A percentile compares a stretch with the other conserved stretches of the same genome.
These are phyloP conservation scores for Cyclostephanos invisitatus DNA, from an alignment of 108 stramenopile species.

Conservation along the genomic window DNA sequence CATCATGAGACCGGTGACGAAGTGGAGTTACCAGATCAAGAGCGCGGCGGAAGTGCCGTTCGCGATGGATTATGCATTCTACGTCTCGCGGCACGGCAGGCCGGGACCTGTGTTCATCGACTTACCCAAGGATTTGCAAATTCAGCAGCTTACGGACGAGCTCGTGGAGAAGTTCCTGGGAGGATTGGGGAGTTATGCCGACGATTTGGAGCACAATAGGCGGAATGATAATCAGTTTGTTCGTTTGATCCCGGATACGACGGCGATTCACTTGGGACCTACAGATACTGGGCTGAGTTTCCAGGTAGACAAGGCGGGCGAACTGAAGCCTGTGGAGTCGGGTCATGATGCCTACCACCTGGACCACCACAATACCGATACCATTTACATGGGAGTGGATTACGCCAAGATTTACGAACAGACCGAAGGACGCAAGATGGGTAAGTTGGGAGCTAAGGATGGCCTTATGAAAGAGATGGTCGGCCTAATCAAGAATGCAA, in stretches of 20 bases:
- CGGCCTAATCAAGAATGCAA: slow-evolving; percentile 71
- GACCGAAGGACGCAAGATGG: slow-evolving; percentile 47
- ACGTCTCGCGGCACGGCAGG: slow-evolving; percentile 84
- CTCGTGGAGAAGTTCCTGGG: slow-evolving; percentile 69
- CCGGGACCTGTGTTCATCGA: slow-evolving; percentile 93
- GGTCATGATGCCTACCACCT: slow-evolving; percentile 62
- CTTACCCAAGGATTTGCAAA: slow-evolving; percentile 92
- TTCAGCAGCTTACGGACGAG: slow-evolving; percentile 72
- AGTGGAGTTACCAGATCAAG: slow-evolving; percentile 92
- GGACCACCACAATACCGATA: slow-evolving; percentile 75
- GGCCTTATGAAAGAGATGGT: slow-evolving; percentile 70
- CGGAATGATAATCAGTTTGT: slow-evolving; percentile 49
- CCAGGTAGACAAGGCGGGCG: slow-evolving; percentile 55
- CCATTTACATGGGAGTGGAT: slow-evolving; percentile 51
- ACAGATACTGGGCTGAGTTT: slow-evolving; percentile 68
- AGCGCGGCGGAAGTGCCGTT: slow-evolving; percentile 86
- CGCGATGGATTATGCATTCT: slow-evolving; percentile 91
- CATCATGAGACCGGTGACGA: slow-evolving; percentile 83
- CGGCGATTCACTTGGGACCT: slow-evolving; percentile 71
- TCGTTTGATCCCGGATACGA: slow-evolving; percentile 58
- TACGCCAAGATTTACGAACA: slow-evolving; percentile 50
- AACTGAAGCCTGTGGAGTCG: slow-evolving; percentile 35
- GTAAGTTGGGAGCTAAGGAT: slow-evolving; percentile 38
- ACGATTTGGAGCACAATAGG: slow-evolving; percentile 14
- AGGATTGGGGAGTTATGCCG: slow-evolving; percentile 26